Base-by-base conservation (phyloP, 2,329 filamentous ascomycete species). In the Penicillium olsonii region DNA sequence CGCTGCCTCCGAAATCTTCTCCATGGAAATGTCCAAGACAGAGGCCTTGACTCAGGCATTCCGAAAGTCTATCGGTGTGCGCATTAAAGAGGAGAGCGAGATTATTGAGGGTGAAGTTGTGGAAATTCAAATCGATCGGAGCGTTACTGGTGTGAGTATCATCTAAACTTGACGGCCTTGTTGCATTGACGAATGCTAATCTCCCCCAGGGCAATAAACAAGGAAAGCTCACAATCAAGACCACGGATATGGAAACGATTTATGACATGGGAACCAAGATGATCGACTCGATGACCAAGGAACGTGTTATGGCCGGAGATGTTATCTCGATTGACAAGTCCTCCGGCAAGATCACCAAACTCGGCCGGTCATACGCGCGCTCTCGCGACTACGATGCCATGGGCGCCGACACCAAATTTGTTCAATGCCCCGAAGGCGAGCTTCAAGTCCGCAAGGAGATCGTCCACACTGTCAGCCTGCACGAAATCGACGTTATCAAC, bases 201-300 rank as follows among this genome's bases (percentile, higher is more conserved):
- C 20, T 4, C n/a, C 12, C 33, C 2, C 27, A 83, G 80, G 90
- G 88, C 60, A 95, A 94, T 66, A 99, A 97, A 80, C 92, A 96
- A 79, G 94, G 94, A 66, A 99, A 99, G 75, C 85, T 99, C 57
- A 99, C 94, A 17, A 96, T 99, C 78, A 99, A 99, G 78, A 99
- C 94, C 10, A 97, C 92, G 50, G 94, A 99, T 72, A 99, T 99
- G 94, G 94, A 99, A 75, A 96, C 94, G 11, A 89, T 99, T 59
- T 99, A 97, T 76, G 94, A 99, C 67, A 96, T 99, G 92, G 94
- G 94, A 58, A 92, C 88, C 60, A 97, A 97, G 77, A 97, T 99
- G 94, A 99, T 99, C 60, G 94, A 99, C 69, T 91, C 91, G 58
- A 96, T 99, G 91, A 96, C 92, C 60, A 97, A 97, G 75, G 94